Evolutionary conservation across 1,139 yeast species (phyloP).

Genomic region (Yamadazyma jaroonii): DNA sequence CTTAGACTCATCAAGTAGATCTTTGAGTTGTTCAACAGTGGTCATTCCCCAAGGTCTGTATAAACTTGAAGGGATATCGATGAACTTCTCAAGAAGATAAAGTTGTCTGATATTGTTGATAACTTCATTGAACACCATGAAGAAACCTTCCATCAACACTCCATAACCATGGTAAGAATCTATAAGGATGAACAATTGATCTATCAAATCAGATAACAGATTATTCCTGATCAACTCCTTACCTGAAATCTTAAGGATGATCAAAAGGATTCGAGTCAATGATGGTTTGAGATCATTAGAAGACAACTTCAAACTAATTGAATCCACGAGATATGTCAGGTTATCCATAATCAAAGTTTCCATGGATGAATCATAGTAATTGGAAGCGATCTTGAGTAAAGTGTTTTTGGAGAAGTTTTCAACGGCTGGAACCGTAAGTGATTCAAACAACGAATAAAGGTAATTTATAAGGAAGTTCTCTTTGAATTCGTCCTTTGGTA

Average conservation of each 20-base stretch:
- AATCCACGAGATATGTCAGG: conserved; percentile 77
- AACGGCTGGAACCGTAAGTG: conserved; percentile 29
- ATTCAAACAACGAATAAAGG: conserved; percentile 33
- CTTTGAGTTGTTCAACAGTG: conserved; percentile 34
- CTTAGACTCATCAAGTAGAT: conserved; percentile 38
- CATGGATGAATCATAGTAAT: conserved; percentile 58
- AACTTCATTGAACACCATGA: conserved; percentile 66
- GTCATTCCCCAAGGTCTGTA: conserved; percentile 59
- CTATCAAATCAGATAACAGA: conserved; percentile 68
- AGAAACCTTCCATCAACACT: conserved; percentile 68
- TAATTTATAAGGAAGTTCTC: conserved; percentile 31
- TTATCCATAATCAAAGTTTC: conserved; percentile 57
- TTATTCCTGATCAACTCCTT: conserved; percentile 49
- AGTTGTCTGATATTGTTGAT: conserved; percentile 48
- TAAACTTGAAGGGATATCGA: conserved; percentile 5
- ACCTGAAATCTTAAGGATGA: conserved; percentile 70
- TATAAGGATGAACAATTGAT: conserved; percentile 69
- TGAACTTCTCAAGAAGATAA: conserved; percentile 23
- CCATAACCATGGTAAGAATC: conserved; percentile 86
- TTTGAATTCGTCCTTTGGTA: conserved; percentile 28
- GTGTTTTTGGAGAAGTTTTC: conserved; percentile 31
- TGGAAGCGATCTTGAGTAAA: conserved; percentile 40
- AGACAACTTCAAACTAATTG: conserved; percentile 65
- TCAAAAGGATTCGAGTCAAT: conserved; percentile 65
- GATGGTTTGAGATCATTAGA: conserved; percentile 71